A percentile compares a stretch with the other conserved stretches of the same genome.
Conservation (phyloP, 495 filamentous ascomycete species). For the Xanthoparmelia taractica region DNA sequence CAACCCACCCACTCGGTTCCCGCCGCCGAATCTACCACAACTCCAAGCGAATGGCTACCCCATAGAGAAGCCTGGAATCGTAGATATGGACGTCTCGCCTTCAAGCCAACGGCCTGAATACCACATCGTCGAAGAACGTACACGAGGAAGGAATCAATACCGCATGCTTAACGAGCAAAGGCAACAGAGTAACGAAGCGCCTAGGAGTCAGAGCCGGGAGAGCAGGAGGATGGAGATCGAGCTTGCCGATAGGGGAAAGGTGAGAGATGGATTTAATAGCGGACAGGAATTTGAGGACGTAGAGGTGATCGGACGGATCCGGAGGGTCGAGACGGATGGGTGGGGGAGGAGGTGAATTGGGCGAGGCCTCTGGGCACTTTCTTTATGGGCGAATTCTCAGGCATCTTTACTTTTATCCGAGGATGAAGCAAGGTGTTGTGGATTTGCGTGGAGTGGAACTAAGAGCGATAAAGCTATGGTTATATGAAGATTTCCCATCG, state of each 20-base stretch:
- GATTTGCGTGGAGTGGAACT: not conserved
- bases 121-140: slow-evolving; percentile 16
- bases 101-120: slow-evolving; percentile 17
- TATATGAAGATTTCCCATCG: not conserved
- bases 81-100: not conserved
- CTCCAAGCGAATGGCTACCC: slow-evolving; percentile 23
- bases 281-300: slow-evolving; percentile 16
- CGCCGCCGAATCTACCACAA: slow-evolving; percentile 5
- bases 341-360: slow-evolving; percentile 5
- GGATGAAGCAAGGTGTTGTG: not conserved
- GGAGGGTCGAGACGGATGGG: slow-evolving; percentile 24
- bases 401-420: no score
- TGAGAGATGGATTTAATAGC: not conserved
- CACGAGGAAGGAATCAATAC: slow-evolving; percentile 7
- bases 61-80: slow-evolving; percentile 18
- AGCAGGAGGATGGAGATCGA: slow-evolving; percentile 24
- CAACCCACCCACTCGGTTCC: not conserved
- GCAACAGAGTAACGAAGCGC: slow-evolving; percentile 9
- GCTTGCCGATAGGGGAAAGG: slow-evolving; percentile 15
- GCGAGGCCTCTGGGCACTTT: not conserved
- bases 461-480: not conserved
- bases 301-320: slow-evolving; percentile 17
- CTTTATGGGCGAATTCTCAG: not conserved
- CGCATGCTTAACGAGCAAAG: slow-evolving; percentile 2
- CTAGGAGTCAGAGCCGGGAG: slow-evolving; percentile 22